Conservation (phyloP, 805 yeast genomes). For the Priceomyces medius region DNA sequence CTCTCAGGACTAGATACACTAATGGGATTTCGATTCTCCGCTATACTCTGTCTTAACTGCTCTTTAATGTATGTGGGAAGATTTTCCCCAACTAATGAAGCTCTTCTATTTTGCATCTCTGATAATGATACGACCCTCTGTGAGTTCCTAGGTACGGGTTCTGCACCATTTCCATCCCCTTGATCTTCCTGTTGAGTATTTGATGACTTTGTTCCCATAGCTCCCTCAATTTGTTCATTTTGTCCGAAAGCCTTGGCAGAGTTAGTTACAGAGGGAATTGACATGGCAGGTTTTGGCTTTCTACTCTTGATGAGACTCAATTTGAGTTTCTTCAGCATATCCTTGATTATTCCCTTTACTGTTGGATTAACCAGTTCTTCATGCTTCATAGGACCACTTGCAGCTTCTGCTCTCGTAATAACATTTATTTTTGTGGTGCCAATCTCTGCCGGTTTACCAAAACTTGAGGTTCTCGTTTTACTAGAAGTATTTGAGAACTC, state of each 20-base stretch:
- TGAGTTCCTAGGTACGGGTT: neutral
- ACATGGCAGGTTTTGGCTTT: neutral
- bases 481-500: neutral
- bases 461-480: constrained; percentile 9
- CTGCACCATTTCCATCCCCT: neutral
- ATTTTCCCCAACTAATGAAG: constrained; percentile 35
- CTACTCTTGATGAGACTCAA: constrained; percentile 8
- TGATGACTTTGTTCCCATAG: neutral
- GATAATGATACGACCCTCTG: neutral
- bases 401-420: constrained; percentile 23
- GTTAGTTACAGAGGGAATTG: neutral
- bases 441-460: constrained; percentile 31
- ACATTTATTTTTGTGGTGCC: constrained; percentile 34
- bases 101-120: constrained; percentile 17
- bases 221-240: neutral
- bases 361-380: constrained; percentile 1
- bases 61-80: constrained; percentile 35
- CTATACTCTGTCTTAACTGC: constrained; percentile 15
- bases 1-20: neutral
- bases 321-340: constrained; percentile 15
- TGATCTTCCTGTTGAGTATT: neutral
- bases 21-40: neutral
- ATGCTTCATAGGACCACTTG: neutral
- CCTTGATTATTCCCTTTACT: constrained; percentile 10
- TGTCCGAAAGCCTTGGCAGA: neutral